phyloP scores from a whole-genome alignment of 169 alveolate genomes.

The Cryptosporidium sp. region DNA sequence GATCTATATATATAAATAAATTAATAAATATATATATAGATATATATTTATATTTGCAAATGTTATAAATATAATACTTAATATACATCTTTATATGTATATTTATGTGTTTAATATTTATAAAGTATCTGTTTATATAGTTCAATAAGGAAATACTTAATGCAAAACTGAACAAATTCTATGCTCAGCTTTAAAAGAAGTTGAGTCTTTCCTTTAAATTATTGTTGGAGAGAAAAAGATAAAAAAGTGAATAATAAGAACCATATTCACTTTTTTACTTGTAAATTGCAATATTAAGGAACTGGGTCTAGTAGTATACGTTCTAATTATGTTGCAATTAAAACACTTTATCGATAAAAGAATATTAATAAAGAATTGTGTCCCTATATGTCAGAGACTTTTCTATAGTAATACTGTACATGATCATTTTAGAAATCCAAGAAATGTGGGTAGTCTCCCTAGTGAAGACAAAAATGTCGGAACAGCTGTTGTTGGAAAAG shows the following conservation, averaged over 20 bases:
- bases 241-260: background rate
- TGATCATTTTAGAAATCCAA: slow-evolving; percentile 93
- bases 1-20: too few species aligned
- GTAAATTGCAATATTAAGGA: too few species aligned
- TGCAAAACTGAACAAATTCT: background rate
- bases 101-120: background rate
- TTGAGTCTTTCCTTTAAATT: background rate
- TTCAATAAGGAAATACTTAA: background rate
- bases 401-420: slow-evolving; percentile 87
- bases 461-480: slow-evolving; percentile 84
- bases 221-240: too few species aligned
- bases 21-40: too few species aligned
- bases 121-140: background rate
- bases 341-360: background rate
- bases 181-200: background rate
- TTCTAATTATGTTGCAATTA: background rate
- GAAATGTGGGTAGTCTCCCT: slow-evolving; percentile 90
- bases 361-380: background rate
- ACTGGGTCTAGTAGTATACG: background rate
- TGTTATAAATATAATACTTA: background rate
- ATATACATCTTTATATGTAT: background rate
- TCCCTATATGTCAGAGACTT: slow-evolving; percentile 63
- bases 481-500: slow-evolving; percentile 99
- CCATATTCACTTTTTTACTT: background rate
- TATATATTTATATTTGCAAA: background rate